A percentile compares a stretch with the other conserved stretches of the same genome.
Evolutionary conservation across 495 filamentous ascomycete genomes (phyloP).

Genomic region (Venustampulla echinocandica): DNA sequence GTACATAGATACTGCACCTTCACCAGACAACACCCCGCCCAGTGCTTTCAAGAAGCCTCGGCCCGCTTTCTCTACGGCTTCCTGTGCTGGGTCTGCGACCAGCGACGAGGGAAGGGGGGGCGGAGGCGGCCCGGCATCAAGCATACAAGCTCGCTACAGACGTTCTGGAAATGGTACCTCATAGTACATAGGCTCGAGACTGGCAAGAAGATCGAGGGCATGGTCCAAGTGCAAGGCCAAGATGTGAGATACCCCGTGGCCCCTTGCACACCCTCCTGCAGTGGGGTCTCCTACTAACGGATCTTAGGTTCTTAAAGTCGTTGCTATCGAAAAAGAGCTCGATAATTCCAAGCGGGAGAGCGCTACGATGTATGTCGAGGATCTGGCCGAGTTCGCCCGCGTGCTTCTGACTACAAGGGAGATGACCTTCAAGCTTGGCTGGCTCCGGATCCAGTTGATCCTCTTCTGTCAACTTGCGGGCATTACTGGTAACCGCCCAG

Average conservation of each 20-base stretch:
- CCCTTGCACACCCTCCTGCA: constrained; percentile 1
- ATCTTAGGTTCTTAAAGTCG: constrained; percentile 18
- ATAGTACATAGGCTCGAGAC: constrained; percentile 37
- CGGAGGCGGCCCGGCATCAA: constrained; percentile 24
- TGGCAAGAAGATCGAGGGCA: constrained; percentile 45
- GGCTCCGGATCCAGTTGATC: constrained; percentile 27
- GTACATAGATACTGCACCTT: constrained; percentile 10
- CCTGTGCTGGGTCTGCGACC: constrained; percentile 27
- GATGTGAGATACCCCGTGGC: constrained; percentile 13
- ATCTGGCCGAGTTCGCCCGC: constrained; percentile 27
- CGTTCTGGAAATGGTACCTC: constrained; percentile 33
- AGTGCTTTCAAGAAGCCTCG: constrained; percentile 10
- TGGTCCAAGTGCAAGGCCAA: constrained; percentile 13
- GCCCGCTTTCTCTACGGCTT: constrained; percentile 17
- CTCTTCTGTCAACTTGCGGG: constrained; percentile 31
- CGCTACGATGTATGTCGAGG: constrained; percentile 29
- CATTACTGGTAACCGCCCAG: constrained; percentile 28
- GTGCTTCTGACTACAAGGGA: constrained; percentile 28
- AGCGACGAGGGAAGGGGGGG: constrained; percentile 29
- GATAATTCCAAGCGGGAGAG: constrained; percentile 20
- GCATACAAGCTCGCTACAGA: constrained; percentile 28
- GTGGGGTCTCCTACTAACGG: not conserved
- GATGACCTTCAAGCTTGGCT: constrained; percentile 28
- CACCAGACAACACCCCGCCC: constrained; percentile 6
- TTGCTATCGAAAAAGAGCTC: constrained; percentile 23